Base-by-base conservation (phyloP, 148 eudicot genomes). In the Vaccinium corymbosum region DNA sequence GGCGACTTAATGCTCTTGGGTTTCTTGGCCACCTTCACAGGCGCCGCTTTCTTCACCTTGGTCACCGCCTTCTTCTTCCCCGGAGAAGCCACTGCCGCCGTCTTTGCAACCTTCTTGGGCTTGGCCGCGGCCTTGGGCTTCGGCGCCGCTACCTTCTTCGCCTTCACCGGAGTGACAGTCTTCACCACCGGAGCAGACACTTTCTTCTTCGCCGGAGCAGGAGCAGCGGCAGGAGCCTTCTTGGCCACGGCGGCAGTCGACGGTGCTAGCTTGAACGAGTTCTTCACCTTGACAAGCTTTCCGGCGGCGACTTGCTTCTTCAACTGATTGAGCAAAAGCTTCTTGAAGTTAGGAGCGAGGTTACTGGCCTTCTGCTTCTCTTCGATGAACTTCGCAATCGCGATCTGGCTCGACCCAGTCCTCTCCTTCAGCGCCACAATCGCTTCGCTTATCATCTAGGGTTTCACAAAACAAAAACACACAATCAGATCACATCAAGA, bases 361-460 rank as follows among this genome's bases (percentile, higher is more conserved):
- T 88, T 35, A 22, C 68, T 62, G 4, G 68, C 85, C 82, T 94
- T 94, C 78, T 95, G 97, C 9, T 94, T 88, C 56, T 94, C 94
- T 61, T 94, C 98, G 1, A 94, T 94, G 87, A 90, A 92, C 85
- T 95, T 95, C 1, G 92, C 89, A n/a, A 95, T 92, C 13, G 98
- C 97, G 62, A 90, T 81, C 72, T 87, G 93, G 81, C 98, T 95
- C 48, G 98, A 95, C 10, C 98, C 98, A 1, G 94, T 90, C 84
- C 92, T 84, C 85, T 95, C 98, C 86, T 95, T 95, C 79, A 95
- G 76, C 5, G 97, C n/a, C 8, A 83, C 59, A 57, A 95, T 80
- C 14, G 98, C 98, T 7, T 92, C 94, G 25, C 87, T 87, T 38
- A 95, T 89, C 98, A 95, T 95, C 98, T 95, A 82, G 8, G 16